Evolutionary conservation across 345 rosid genomes (phyloP), one percentile per base, ranked within the genome.

Genomic region (Microcos paniculata): DNA sequence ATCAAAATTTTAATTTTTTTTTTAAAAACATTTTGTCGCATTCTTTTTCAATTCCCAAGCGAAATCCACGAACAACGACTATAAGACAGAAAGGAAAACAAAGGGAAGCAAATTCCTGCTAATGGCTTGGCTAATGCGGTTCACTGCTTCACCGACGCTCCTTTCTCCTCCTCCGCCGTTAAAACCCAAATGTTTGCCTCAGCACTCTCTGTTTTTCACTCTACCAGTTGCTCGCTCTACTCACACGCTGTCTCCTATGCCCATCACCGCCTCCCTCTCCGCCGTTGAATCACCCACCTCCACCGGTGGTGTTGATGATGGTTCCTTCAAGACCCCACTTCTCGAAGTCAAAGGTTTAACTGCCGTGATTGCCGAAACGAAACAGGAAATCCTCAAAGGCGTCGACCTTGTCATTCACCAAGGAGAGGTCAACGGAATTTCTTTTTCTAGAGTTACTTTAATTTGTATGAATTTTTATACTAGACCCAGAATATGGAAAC

Each of bases 371-470:
- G 76, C 89, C 3, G 94, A 94, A 70, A 84, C 98, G 53, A 87
- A 86, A 61, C 93, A 94, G 84, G 91, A 94, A 86, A 91, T 96
- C 71, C 90, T 94, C 76, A 89, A 89, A 78, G 97, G 98, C 30
- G 93, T 96, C 8, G 83, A 91, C 74, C 87, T 96, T 18, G 79
- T 91, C 53, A 73, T 96, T 49, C 80, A 82, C 78, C 91, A 91
- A 81, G 99, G 99, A 79, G 99, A 96, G 98, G 99, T 90, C 35
- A 65, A 75, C 14, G 23, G 14, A 66, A 48, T 23, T 30, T 28
- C 3, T 46, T 69, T 1, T 23, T 43, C 61, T 8, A 0, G 1
- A 2, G 12, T 15, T 72, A 72, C 38, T 58, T 40, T 26, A 68
- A 16, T 59, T 58, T n/a, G 46, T 42, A 46, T 79, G 15, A 55